Evolutionary conservation across 768 basidiomycete genomes (phyloP), one percentile per base, ranked within the genome.

Genomic region (Rubroboletus pulcherrimus): DNA sequence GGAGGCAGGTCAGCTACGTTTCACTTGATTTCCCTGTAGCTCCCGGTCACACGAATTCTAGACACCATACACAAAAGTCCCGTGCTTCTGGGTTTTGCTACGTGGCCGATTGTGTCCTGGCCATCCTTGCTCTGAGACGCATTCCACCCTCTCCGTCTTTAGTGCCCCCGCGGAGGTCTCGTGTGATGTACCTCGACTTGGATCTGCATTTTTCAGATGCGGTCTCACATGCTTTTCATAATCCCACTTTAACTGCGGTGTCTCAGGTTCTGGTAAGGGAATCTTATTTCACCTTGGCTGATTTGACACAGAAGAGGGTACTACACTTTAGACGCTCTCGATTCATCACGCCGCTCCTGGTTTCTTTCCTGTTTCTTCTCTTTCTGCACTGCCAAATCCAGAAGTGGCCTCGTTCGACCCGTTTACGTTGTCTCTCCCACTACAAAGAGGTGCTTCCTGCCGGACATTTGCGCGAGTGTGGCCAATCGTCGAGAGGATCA

Each of bases 151-250:
- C 35, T 33, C 52, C 63, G 47, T 51, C 55, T 43, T 24, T 51
- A 19, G 29, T 64, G n/a, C 41, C 67, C 17, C 48, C 56, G 31
- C 66, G 72, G 52, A 80, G 78, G 57, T 77, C 81, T 0, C 81
- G 89, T 3, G 78, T 94, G 11, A 84, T 98, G 82, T 97, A 97
- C 72, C 78, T 98, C 47, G 95, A 98, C 66, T 74, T 98, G 9
- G 95, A 98, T 68, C 77, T 97, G 3, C 95, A 98, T 68, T 93
- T 91, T 63, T 90, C 89, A 5, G 93, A 97, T 64, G 93, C 83
- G 0, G 92, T 95, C 43, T 87, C 89, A 0, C 80, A 88, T 38
- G 91, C 93, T 0, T 91, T 93, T 66, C 70, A 78, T 54, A 71
- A 75, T 1, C 72, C 78, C 2, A 62, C 63, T 24, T 70, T 74